These are phyloP conservation scores for Epichloe aotearoae DNA, from an alignment of 2,329 filamentous ascomycete species.

Conservation along the genomic window DNA sequence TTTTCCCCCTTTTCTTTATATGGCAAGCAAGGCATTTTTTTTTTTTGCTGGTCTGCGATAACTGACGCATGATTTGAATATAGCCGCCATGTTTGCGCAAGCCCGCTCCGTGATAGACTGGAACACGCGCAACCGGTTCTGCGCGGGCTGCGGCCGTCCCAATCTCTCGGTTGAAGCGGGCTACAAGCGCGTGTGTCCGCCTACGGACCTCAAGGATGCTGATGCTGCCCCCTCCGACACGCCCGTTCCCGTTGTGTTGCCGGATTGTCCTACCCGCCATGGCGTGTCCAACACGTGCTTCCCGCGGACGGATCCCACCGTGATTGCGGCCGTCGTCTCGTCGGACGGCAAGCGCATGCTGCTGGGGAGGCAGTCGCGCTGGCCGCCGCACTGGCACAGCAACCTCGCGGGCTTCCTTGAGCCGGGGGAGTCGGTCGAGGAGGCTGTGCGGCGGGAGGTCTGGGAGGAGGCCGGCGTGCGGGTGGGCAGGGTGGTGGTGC, in stretches of 20 bases:
- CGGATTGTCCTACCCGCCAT: constrained; percentile 64
- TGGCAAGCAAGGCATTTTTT: too few species aligned
- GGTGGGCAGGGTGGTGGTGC: constrained; percentile 65
- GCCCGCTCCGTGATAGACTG: constrained; percentile 82
- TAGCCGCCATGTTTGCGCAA: constrained; percentile 87
- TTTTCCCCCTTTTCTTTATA: too few species aligned
- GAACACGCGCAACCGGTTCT: constrained; percentile 89
- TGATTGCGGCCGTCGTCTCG: constrained; percentile 88
- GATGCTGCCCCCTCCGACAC: constrained; percentile 14
- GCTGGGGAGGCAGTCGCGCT: constrained; percentile 74
- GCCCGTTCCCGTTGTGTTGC: neutral
- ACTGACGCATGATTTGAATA: too few species aligned
- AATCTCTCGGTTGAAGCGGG: constrained; percentile 70
- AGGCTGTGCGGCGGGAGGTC: constrained; percentile 70
- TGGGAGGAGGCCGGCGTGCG: constrained; percentile 75
- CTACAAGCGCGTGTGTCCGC: constrained; percentile 68
- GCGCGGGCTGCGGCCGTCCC: constrained; percentile 71
- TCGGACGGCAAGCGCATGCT: constrained; percentile 64
- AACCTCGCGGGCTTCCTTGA: constrained; percentile 82
- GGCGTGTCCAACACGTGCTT: constrained; percentile 86
- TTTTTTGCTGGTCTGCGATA: too few species aligned
- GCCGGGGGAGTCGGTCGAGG: constrained; percentile 76
- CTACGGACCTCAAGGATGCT: constrained; percentile 45
- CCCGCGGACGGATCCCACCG: constrained; percentile 83
- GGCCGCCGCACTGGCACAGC: constrained; percentile 74